These are phyloP conservation scores for Stachybotrys echinatus DNA, from an alignment of 2,329 filamentous ascomycete species.

Conservation along the genomic window DNA sequence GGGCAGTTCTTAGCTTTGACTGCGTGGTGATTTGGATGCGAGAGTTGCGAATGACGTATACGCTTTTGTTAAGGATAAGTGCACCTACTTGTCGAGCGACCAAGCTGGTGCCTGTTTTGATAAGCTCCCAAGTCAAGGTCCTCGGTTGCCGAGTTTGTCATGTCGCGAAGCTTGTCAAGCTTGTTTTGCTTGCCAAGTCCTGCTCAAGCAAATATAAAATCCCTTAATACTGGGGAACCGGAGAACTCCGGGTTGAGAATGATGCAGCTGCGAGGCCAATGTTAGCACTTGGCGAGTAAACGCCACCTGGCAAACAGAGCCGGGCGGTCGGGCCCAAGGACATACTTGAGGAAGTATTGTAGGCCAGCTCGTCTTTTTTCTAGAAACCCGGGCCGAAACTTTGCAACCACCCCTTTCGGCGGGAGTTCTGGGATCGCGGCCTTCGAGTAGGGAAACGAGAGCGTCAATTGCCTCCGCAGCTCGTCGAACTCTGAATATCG, in stretches of 20 bases:
- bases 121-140: too few species aligned
- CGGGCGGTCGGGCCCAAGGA: conserved; percentile 9
- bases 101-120: too few species aligned
- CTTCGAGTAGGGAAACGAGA: conserved; percentile 78
- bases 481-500: conserved; percentile 93
- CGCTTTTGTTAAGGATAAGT: too few species aligned
- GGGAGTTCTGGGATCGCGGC: conserved; percentile 86
- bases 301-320: background rate
- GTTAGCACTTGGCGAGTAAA: background rate
- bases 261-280: conserved; percentile 60
- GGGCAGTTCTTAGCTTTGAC: too few species aligned
- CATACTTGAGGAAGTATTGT: conserved; percentile 90
- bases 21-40: too few species aligned
- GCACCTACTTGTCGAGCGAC: too few species aligned
- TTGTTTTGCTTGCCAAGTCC: too few species aligned
- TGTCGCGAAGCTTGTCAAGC: too few species aligned
- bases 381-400: conserved; percentile 78
- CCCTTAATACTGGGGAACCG: conserved; percentile 82
- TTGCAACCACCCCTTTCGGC: conserved; percentile 85
- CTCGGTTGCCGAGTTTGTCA: too few species aligned
- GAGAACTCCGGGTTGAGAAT: conserved; percentile 91
- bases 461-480: conserved; percentile 65
- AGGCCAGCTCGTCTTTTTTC: conserved; percentile 78
- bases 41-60: too few species aligned
- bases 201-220: conserved; percentile 76